Base-by-base conservation (phyloP, 139 green algal genomes). In the Axilococcus clingmanii region DNA sequence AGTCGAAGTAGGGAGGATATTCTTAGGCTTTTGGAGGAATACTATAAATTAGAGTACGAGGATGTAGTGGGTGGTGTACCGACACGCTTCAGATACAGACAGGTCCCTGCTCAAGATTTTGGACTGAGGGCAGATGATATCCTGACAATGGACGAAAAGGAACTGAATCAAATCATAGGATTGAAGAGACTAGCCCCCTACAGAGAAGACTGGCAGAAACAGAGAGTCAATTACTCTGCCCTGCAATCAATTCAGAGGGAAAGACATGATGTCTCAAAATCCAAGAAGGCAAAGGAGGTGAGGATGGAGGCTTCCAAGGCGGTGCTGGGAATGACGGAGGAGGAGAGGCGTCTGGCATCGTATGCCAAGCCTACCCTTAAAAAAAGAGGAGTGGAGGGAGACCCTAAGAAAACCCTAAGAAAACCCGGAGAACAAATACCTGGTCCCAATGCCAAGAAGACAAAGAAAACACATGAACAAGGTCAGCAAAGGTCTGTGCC, bases 1-100 rank as follows among this genome's bases (percentile, higher is more conserved):
- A 51, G 34, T 9, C 29, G 29, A n/a, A 53, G 55, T 14, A 57
- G 25, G 4, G 33, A 59, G 17, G 61, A 79, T 54, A 42, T 80
- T 37, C 40, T 69, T 40, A 74, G 76, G 28, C 47, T 87, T 55
- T 50, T 96, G 46, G 79, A 92, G 55, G 85, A 97, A 58, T 96
- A 96, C 61, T 86, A 94, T 71, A 76, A 78, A 57, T 72, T 97
- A 32, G 83, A 97, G 57, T 89, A 88, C 40, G 89, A 97, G 66
- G 88, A 91, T 52, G 52, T 77, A 30, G 70, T 93, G 7, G 87
- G 78, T 0, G 83, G 78, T 19, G 23, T 94, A 5, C 68, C 66
- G 40, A 83, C 67, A n/a, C 62, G 78, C 17, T 95, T 91, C 68
- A 61, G 51, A 25, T 81, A 74, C 56, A 63, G 58, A 48, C 33